Conservation (phyloP, 2,329 filamentous ascomycete genomes). For the Aureobasidium pullulans region DNA sequence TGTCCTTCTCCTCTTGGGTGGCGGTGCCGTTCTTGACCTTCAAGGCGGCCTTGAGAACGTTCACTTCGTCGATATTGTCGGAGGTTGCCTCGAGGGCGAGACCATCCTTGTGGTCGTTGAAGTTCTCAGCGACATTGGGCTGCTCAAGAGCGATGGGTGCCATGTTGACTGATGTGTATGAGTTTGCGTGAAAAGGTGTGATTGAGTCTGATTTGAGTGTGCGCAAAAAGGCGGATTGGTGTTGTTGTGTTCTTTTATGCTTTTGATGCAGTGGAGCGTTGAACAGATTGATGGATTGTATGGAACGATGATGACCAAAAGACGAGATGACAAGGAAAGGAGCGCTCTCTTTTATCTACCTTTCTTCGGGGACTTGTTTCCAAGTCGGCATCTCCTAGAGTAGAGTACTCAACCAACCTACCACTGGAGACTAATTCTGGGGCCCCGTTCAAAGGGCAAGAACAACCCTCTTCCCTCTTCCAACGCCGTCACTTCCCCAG, state of each 20-base stretch:
- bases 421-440: neutral
- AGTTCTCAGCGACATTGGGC: constrained; percentile 35
- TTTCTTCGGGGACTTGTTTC: constrained; percentile 10
- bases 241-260: neutral
- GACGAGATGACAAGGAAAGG: neutral
- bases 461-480: neutral
- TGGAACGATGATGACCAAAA: neutral
- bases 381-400: neutral
- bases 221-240: neutral
- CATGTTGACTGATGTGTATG: constrained; percentile 27
- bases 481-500: neutral
- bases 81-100: constrained; percentile 52
- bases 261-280: neutral
- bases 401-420: no score
- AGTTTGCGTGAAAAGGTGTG: neutral
- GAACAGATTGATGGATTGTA: neutral
- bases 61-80: constrained; percentile 54
- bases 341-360: neutral
- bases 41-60: constrained; percentile 50
- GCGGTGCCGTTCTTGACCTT: constrained; percentile 42
- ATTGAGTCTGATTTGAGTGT: neutral
- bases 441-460: neutral
- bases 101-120: constrained; percentile 47
- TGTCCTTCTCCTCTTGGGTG: constrained; percentile 38
- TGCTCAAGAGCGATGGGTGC: constrained; percentile 39